phyloP scores from a whole-genome alignment of 805 yeast species.

The Lipomyces chichibuensis region DNA sequence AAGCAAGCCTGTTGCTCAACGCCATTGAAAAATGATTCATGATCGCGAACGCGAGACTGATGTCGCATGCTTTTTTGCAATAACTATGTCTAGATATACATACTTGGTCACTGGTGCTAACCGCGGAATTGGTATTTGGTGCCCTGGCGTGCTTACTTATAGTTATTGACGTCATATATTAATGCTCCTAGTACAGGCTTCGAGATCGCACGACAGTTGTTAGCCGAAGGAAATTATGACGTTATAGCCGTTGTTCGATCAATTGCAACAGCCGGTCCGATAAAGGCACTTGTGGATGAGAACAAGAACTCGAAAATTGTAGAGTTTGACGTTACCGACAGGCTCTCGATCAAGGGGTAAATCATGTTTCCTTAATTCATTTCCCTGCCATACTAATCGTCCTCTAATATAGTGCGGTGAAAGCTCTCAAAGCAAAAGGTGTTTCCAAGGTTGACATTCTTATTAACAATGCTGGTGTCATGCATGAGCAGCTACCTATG shows the following conservation, averaged over 20 bases:
- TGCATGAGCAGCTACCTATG: background rate
- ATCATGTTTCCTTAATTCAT: background rate
- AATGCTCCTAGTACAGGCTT: background rate
- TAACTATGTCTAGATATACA: background rate
- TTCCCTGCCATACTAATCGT: background rate
- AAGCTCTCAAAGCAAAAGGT: slow-evolving; percentile 4
- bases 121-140: slow-evolving; percentile 16
- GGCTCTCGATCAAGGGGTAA: slow-evolving; percentile 9
- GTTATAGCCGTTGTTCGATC: slow-evolving; percentile 18
- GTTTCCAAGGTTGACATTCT: slow-evolving; percentile 11
- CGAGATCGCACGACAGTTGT: slow-evolving; percentile 11
- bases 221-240: background rate
- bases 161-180: background rate
- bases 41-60: too few relatives aligned
- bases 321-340: slow-evolving; percentile 13
- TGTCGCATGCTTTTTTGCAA: background rate
- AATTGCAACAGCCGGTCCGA: background rate
- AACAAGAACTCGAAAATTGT: slow-evolving; percentile 6
- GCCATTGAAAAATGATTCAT: too few relatives aligned
- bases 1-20: too few relatives aligned
- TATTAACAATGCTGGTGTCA: slow-evolving; percentile 14
- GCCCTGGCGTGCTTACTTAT: background rate
- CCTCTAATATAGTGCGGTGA: slow-evolving; percentile 7
- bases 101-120: slow-evolving; percentile 17
- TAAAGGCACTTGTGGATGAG: slow-evolving; percentile 4